Conservation (phyloP, 768 basidiomycete species). For the Lactifluus subvellereus region DNA sequence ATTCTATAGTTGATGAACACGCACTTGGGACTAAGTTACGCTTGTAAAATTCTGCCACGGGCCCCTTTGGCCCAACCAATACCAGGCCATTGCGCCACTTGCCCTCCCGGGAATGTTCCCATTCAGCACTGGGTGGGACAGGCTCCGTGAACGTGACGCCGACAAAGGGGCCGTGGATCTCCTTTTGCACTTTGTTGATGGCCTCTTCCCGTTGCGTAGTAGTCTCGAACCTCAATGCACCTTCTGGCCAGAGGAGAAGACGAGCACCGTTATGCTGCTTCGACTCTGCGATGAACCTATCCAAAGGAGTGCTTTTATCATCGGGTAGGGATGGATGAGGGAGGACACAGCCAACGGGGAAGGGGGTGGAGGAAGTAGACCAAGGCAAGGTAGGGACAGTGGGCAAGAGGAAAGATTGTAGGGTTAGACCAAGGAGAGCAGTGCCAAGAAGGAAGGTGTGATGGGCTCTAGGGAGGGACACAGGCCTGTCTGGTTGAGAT, state of each 20-base stretch:
- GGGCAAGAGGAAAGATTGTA: constrained; percentile 50
- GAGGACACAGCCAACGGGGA: constrained; percentile 63
- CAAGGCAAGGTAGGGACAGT: constrained; percentile 38
- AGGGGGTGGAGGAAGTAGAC: constrained; percentile 41
- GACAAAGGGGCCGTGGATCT: constrained; percentile 41
- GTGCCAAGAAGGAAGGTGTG: constrained; percentile 35
- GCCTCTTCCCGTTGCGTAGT: constrained; percentile 43
- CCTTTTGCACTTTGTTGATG: constrained; percentile 40
- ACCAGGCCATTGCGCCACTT: constrained; percentile 59
- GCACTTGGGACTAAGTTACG: constrained; percentile 71
- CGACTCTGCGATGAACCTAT: constrained; percentile 60
- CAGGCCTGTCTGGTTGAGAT: constrained; percentile 6
- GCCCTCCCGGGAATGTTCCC: constrained; percentile 32
- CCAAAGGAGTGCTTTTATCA: constrained; percentile 39
- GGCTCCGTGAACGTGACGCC: constrained; percentile 72
- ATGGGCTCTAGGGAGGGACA: constrained; percentile 17
- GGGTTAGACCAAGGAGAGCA: constrained; percentile 40
- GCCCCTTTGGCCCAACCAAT: constrained; percentile 39
- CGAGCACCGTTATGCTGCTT: constrained; percentile 41
- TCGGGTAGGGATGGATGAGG: constrained; percentile 44
- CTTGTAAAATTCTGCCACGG: constrained; percentile 61
- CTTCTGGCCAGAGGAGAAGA: constrained; percentile 76
- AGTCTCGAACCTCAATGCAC: constrained; percentile 60
- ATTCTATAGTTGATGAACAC: constrained; percentile 27
- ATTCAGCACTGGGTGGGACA: constrained; percentile 36